Base-by-base conservation (phyloP, 2,329 filamentous ascomycete species). In the Harringtonia lauricola region DNA sequence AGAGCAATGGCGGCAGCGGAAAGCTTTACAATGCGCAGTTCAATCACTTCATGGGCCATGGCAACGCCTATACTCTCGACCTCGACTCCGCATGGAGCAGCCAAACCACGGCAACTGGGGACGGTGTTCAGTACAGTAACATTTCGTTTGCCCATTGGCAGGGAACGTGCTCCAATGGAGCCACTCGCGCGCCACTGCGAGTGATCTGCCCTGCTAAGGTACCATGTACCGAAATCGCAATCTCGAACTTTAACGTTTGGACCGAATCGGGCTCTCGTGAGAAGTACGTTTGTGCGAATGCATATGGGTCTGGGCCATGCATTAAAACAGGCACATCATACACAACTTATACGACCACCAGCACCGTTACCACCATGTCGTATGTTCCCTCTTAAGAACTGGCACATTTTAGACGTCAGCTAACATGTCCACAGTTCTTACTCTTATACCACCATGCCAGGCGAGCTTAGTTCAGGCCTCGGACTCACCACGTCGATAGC, bases 41-140 rank as follows among this genome's bases (percentile, higher is more conserved):
- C 34, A 67, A 73, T 51, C 76, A 77, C 59, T 80, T 79, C 57
- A 72, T 75, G 52, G 75, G 76, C 33, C 72, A 75, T 55, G 59
- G 62, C 45, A 80, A 79, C 47, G 74, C 75, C 4, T 79, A 78
- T 60, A 68, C 66, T 12, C 60, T 77, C 21, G 62, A 78, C 55
- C 65, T 78, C 43, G 68, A 79, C 57, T 62, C 70, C 44, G 65
- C 69, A 51, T 78, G 74, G 74, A 41, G 39, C 6, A 45, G 46
- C 29, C 50, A 50, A 35, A 33, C 35, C 28, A 41, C 44, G 6
- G 39, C 38, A 4, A 41, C 55, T 2, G 75, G 75, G 19, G 51
- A 66, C 48, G 75, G 76, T 26, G 70, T 79, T 8, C 56, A 66
- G 46, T 65, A 74, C 36, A 61, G 51, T 51, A 71, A 75, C 58